Evolutionary conservation across 768 basidiomycete genomes (phyloP).

Genomic region (Kwoniella sp.): DNA sequence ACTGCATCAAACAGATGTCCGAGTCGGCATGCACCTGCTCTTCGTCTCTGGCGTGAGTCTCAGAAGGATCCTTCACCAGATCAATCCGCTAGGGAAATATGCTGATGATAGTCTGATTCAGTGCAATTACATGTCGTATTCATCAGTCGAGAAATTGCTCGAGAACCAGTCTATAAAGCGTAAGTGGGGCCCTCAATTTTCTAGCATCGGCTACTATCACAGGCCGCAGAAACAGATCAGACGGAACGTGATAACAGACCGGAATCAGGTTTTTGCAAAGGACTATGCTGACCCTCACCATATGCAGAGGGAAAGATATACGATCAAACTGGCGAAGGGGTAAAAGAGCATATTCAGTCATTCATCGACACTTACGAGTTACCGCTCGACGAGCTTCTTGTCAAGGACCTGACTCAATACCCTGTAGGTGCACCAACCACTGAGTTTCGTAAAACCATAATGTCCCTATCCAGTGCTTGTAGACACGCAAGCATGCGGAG

Average conservation of each 20-base stretch:
- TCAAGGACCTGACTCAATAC: constrained; percentile 67
- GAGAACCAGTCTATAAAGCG: constrained; percentile 51
- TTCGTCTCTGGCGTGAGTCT: constrained; percentile 58
- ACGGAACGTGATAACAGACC: too few relatives aligned
- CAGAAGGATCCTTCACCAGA: too few relatives aligned
- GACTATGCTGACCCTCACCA: background rate
- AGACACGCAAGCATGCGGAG: background rate
- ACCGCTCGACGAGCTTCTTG: constrained; percentile 64
- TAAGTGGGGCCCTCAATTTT: constrained; percentile 21
- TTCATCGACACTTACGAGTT: constrained; percentile 59
- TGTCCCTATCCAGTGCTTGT: background rate
- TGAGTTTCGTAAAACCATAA: background rate
- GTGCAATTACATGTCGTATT: constrained; percentile 38
- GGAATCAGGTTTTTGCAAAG: too few relatives aligned
- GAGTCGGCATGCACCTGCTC: constrained; percentile 67
- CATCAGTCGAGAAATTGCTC: constrained; percentile 49
- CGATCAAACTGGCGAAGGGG: constrained; percentile 49
- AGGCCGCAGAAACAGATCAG: too few relatives aligned
- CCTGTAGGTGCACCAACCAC: constrained; percentile 34
- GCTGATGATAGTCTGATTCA: constrained; percentile 4
- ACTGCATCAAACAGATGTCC: constrained; percentile 26
- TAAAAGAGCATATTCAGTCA: constrained; percentile 52
- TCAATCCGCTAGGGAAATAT: too few relatives aligned
- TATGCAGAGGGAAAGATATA: constrained; percentile 52
- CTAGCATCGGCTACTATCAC: too few relatives aligned